Percentiles rank a stretch among this genome's conserved stretches.
Conservation (phyloP, 208 protist genomes). For the Trypanosoma caninum region DNA sequence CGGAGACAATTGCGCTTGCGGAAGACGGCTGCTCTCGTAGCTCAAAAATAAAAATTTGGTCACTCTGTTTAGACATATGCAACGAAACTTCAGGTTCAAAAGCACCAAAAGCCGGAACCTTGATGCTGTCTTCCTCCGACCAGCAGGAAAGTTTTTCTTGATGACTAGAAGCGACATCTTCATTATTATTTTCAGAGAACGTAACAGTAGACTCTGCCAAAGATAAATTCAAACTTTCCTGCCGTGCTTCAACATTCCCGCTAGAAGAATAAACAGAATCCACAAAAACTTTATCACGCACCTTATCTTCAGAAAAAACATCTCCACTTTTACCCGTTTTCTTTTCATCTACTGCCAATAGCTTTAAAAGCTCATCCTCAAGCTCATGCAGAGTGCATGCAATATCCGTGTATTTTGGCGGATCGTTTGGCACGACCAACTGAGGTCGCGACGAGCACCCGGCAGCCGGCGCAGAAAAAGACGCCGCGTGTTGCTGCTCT, state of each 20-base stretch:
- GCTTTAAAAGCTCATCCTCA: constrained; percentile 59
- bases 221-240: background rate
- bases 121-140: too few relatives aligned
- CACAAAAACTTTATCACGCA: background rate
- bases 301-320: background rate
- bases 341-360: background rate
- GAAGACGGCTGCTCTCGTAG: constrained; percentile 11
- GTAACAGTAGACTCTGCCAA: background rate
- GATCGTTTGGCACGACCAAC: background rate
- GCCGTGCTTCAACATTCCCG: background rate
- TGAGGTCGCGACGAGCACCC: background rate
- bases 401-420: constrained; percentile 30
- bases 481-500: constrained; percentile 10
- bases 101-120: too few relatives aligned
- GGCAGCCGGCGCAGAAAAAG: background rate
- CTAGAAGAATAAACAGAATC: background rate
- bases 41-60: constrained; percentile 10
- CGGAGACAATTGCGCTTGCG: background rate
- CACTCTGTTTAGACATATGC: background rate
- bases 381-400: constrained; percentile 80
- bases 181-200: background rate
- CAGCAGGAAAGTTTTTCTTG: constrained; percentile 6
- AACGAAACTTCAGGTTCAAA: background rate
- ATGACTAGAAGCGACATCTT: too few relatives aligned
- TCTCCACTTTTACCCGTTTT: background rate